Evolutionary conservation across 2,329 filamentous ascomycete species (phyloP).

Genomic region (Arthrobotrys sphaeroides): DNA sequence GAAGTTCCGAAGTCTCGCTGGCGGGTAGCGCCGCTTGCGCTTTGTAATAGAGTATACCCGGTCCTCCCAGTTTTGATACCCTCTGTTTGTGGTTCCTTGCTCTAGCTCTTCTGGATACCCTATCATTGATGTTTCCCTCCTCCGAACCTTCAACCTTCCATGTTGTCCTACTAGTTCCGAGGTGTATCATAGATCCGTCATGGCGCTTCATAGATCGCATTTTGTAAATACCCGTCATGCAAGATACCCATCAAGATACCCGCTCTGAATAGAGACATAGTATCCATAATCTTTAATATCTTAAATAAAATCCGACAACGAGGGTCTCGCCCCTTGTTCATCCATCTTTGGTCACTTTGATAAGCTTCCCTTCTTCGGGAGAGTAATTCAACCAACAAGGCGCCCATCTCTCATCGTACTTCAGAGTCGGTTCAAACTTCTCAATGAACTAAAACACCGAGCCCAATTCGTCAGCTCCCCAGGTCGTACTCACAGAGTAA

Average conservation of each 20-base stretch:
- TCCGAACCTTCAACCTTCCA: not conserved
- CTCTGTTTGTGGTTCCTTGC: no score
- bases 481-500: not conserved
- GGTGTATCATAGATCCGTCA: not conserved
- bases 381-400: conserved; percentile 53
- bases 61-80: not conserved
- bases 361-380: conserved; percentile 11
- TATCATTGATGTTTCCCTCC: not conserved
- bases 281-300: not conserved
- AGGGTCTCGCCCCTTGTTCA: not conserved
- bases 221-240: not conserved
- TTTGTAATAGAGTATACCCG: not conserved
- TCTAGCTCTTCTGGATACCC: not conserved
- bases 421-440: conserved; percentile 55
- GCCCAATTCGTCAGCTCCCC: not conserved
- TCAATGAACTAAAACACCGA: conserved; percentile 56
- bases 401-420: conserved; percentile 55
- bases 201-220: not conserved
- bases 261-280: not conserved
- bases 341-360: conserved; percentile 25
- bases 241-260: not conserved
- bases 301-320: not conserved
- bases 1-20: conserved; percentile 27
- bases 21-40: not conserved
- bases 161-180: not conserved